Percentiles rank a stretch among this genome's conserved stretches.
Conservation (phyloP, 2,329 filamentous ascomycete genomes). For the Microdochium nivale region DNA sequence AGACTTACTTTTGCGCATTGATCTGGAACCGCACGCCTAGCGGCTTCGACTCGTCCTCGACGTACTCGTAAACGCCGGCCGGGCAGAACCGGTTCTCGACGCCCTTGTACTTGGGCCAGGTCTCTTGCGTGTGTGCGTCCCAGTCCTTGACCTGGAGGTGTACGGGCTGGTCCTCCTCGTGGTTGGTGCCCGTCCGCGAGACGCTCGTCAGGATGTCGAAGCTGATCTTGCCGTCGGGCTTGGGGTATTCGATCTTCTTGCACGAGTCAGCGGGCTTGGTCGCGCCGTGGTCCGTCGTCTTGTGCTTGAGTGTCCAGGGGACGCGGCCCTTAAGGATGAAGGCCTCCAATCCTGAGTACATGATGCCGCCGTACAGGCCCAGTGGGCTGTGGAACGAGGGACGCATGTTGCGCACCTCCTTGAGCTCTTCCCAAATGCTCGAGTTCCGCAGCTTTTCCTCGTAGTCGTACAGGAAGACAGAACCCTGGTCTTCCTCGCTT, state of each 20-base stretch:
- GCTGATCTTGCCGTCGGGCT: conserved; percentile 88
- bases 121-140: conserved; percentile 77
- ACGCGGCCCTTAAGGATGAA: conserved; percentile 76
- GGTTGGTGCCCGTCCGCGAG: conserved; percentile 90
- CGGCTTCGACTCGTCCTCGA: conserved; percentile 82
- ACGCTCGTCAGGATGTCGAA: conserved; percentile 97
- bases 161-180: conserved; percentile 96
- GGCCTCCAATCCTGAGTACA: conserved; percentile 90
- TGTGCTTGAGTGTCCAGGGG: conserved; percentile 91
- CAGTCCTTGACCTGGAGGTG: conserved; percentile 93
- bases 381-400: conserved; percentile 86
- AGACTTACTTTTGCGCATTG: conserved; percentile 86
- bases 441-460: conserved; percentile 81
- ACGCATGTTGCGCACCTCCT: conserved; percentile 93
- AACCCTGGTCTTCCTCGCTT: conserved; percentile 44
- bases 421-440: conserved; percentile 87
- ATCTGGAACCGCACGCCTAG: conserved; percentile 94
- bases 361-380: conserved; percentile 78
- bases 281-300: conserved; percentile 63
- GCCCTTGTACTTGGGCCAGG: conserved; percentile 83
- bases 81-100: conserved; percentile 96
- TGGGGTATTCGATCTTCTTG: conserved; percentile 89
- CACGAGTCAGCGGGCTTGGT: conserved; percentile 75
- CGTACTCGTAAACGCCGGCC: conserved; percentile 94
- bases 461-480: conserved; percentile 90